Conservation (phyloP, 2,329 filamentous ascomycete genomes). For the Aureobasidium sp. region DNA sequence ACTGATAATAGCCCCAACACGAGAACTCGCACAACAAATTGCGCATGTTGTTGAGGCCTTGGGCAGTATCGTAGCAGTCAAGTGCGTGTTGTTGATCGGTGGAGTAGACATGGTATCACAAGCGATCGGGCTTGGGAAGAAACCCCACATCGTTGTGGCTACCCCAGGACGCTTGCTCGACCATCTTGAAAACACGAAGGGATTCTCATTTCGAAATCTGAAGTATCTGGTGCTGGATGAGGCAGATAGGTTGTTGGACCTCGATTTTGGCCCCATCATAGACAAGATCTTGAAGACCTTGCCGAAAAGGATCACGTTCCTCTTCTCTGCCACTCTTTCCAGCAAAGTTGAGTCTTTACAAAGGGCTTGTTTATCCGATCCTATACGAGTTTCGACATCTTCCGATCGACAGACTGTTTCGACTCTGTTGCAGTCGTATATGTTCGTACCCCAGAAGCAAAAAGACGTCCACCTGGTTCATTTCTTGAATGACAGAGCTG, state of each 20-base stretch:
- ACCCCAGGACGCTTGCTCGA: constrained; percentile 92
- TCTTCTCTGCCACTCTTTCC: constrained; percentile 96
- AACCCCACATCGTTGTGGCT: constrained; percentile 93
- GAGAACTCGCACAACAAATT: constrained; percentile 94
- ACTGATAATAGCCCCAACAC: constrained; percentile 92
- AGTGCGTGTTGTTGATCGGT: constrained; percentile 83
- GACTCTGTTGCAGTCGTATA: constrained; percentile 78
- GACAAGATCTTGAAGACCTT: constrained; percentile 95
- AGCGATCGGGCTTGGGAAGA: constrained; percentile 88
- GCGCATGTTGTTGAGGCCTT: constrained; percentile 88
- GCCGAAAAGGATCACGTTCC: constrained; percentile 76
- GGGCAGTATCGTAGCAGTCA: constrained; percentile 87
- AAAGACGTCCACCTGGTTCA: constrained; percentile 94
- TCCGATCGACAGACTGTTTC: constrained; percentile 64
- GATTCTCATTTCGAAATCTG: constrained; percentile 83
- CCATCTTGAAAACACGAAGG: constrained; percentile 96
- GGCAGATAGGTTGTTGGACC: constrained; percentile 90
- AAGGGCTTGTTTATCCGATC: constrained; percentile 87
- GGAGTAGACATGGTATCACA: constrained; percentile 98
- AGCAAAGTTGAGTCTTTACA: constrained; percentile 95
- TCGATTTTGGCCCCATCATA: constrained; percentile 93
- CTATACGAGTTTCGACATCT: constrained; percentile 85
- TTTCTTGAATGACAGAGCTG: constrained; percentile 85
- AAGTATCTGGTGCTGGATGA: constrained; percentile 97
- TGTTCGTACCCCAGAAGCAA: constrained; percentile 86